phyloP scores from a whole-genome alignment of 805 yeast species.

The Pichia sporocuriosa region DNA sequence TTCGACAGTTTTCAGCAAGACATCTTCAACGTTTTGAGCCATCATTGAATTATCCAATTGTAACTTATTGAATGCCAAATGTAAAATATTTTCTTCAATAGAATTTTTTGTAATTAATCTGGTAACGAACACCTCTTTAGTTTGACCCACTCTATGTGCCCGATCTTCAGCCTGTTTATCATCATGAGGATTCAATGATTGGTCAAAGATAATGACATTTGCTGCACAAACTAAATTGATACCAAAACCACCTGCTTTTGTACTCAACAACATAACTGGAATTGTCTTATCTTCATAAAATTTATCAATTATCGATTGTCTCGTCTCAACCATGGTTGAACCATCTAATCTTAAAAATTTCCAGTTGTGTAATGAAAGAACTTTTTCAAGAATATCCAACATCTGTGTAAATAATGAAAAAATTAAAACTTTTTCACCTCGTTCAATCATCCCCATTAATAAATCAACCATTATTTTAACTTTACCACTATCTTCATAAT shows the following conservation, averaged over 20 bases:
- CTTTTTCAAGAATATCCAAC: slow-evolving; percentile 77
- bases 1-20: slow-evolving; percentile 45
- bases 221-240: slow-evolving; percentile 94
- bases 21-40: slow-evolving; percentile 43
- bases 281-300: slow-evolving; percentile 77
- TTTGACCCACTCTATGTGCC: slow-evolving; percentile 64
- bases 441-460: slow-evolving; percentile 47
- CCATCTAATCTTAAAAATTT: slow-evolving; percentile 88
- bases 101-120: slow-evolving; percentile 68
- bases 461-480: slow-evolving; percentile 49
- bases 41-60: slow-evolving; percentile 71
- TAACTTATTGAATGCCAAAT: slow-evolving; percentile 82
- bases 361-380: slow-evolving; percentile 55
- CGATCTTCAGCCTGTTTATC: slow-evolving; percentile 98
- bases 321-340: slow-evolving; percentile 82
- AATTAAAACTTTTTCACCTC: slow-evolving; percentile 63
- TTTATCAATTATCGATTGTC: slow-evolving; percentile 87
- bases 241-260: slow-evolving; percentile 99
- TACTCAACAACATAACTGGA: slow-evolving; percentile 81
- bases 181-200: slow-evolving; percentile 95
- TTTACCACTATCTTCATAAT: slow-evolving; percentile 67
- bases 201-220: slow-evolving; percentile 84
- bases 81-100: slow-evolving; percentile 83
- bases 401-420: slow-evolving; percentile 93
- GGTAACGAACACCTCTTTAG: slow-evolving; percentile 62